A percentile compares a stretch with the other conserved stretches of the same genome.
Conservation (phyloP, 345 rosid species). For the Dipteronia dyeriana region DNA sequence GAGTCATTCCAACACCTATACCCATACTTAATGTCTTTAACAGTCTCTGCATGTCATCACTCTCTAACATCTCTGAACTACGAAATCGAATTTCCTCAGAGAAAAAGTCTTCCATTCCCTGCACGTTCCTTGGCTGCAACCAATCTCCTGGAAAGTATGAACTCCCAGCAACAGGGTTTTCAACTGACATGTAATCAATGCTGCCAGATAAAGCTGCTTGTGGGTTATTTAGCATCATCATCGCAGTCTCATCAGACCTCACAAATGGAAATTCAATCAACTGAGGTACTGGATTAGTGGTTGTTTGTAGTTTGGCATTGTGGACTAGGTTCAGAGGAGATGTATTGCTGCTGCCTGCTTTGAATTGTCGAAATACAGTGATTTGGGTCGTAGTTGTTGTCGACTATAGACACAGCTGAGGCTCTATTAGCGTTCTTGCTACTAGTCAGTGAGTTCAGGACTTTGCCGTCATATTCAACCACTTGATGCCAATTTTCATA, state of each 20-base stretch:
- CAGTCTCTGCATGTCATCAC: conserved; percentile 88
- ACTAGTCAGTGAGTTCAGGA: conserved; percentile 52
- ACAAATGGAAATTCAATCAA: conserved; percentile 62
- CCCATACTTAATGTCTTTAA: conserved; percentile 54
- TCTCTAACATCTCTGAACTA: conserved; percentile 88
- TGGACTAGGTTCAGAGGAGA: conserved; percentile 38
- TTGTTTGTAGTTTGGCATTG: conserved; percentile 37
- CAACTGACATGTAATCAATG: conserved; percentile 49
- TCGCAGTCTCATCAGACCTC: conserved; percentile 42
- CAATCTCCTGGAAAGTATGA: conserved; percentile 65
- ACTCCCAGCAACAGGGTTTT: conserved; percentile 37
- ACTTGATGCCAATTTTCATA: conserved; percentile 92
- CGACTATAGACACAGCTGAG: conserved; percentile 24
- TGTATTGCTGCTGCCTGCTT: conserved; percentile 38
- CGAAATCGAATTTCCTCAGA: conserved; percentile 71
- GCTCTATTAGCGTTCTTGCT: conserved; percentile 41
- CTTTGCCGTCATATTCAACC: conserved; percentile 74
- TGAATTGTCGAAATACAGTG: conserved; percentile 23
- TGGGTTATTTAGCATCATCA: conserved; percentile 38
- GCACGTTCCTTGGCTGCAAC: conserved; percentile 48
- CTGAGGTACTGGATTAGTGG: conserved; percentile 41
- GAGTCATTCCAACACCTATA: conserved; percentile 47
- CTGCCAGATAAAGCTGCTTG: conserved; percentile 42
- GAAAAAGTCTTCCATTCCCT: conserved; percentile 59
- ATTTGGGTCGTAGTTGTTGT: conserved; percentile 32